Evolutionary conservation across 2,329 filamentous ascomycete genomes (phyloP).

Genomic region (Ophiostoma ips): DNA sequence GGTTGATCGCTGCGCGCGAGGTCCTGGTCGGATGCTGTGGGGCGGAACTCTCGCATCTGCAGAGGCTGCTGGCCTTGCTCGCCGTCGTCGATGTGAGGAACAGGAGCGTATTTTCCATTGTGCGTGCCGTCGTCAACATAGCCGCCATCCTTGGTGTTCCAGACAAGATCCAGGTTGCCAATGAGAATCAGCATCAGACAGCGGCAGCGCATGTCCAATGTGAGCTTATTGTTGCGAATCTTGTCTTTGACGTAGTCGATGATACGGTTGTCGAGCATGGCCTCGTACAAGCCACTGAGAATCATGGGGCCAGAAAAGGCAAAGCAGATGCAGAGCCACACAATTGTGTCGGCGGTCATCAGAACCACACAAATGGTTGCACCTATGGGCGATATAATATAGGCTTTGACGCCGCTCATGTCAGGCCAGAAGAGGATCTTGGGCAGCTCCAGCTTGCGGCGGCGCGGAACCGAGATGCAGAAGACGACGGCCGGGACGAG

Average conservation of each 20-base stretch:
- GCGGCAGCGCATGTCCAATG: slow-evolving; percentile 16
- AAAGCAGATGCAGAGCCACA: slow-evolving; percentile 19
- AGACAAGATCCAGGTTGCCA: slow-evolving; percentile 18
- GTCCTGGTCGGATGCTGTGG: too few species aligned
- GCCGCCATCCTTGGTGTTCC: slow-evolving; percentile 9
- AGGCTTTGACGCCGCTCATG: slow-evolving; percentile 11
- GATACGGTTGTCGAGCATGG: slow-evolving; percentile 17
- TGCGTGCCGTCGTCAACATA: slow-evolving; percentile 3
- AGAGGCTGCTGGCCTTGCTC: too few species aligned
- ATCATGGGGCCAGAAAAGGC: slow-evolving; percentile 20
- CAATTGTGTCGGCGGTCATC: slow-evolving; percentile 16
- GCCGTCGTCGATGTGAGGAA: too few species aligned
- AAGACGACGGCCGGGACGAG: slow-evolving; percentile 19
- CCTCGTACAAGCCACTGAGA: slow-evolving; percentile 19
- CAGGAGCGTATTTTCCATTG: neutral
- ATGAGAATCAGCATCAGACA: slow-evolving; percentile 19
- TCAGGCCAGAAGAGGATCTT: slow-evolving; percentile 12
- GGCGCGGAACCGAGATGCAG: slow-evolving; percentile 17
- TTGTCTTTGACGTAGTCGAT: slow-evolving; percentile 6
- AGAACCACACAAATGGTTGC: slow-evolving; percentile 12
- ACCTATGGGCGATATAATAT: slow-evolving; percentile 9
- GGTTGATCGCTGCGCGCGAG: too few species aligned
- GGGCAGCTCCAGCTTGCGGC: slow-evolving; percentile 15
- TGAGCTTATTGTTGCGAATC: slow-evolving; percentile 6
- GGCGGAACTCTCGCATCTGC: too few species aligned